Evolutionary conservation across 1,284 basidiomycete genomes (phyloP).

Genomic region (Naganishia albida): DNA sequence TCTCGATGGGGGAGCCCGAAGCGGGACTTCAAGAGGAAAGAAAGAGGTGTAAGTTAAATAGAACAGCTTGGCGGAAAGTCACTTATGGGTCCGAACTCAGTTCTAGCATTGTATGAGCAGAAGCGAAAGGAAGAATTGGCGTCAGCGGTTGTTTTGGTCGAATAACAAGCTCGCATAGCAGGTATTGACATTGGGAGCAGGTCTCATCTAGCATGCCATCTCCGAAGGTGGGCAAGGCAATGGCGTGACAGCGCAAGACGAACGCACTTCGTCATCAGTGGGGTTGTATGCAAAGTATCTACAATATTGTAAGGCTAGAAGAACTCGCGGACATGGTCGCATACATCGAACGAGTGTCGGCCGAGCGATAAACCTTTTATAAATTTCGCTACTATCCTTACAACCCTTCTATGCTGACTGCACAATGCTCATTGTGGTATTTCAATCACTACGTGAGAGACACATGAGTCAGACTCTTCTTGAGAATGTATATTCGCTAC

Average conservation of each 20-base stretch:
- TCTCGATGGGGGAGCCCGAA: slow-evolving; percentile 14
- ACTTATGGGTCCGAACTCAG: neutral
- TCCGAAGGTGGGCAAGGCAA: too few relatives aligned
- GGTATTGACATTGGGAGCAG: neutral
- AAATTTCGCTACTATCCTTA: too few relatives aligned
- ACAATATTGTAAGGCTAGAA: too few relatives aligned
- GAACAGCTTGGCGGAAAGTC: neutral
- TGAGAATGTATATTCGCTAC: slow-evolving; percentile 32
- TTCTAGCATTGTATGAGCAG: slow-evolving; percentile 10
- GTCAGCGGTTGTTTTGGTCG: neutral
- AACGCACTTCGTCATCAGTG: too few relatives aligned
- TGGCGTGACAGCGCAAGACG: too few relatives aligned
- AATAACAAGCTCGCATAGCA: neutral
- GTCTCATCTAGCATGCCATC: neutral
- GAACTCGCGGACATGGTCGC: too few relatives aligned
- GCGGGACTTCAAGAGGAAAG: slow-evolving; percentile 12
- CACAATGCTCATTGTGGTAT: slow-evolving; percentile 16
- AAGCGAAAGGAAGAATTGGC: slow-evolving; percentile 13
- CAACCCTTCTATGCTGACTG: neutral
- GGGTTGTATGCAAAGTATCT: too few relatives aligned
- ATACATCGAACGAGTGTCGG: too few relatives aligned
- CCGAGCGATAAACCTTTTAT: too few relatives aligned
- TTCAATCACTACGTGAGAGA: slow-evolving; percentile 26
- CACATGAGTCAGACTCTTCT: neutral
- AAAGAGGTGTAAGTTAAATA: slow-evolving; percentile 3